phyloP scores from a whole-genome alignment of 148 eudicot species.

The Mesembryanthemum crystallinum region DNA sequence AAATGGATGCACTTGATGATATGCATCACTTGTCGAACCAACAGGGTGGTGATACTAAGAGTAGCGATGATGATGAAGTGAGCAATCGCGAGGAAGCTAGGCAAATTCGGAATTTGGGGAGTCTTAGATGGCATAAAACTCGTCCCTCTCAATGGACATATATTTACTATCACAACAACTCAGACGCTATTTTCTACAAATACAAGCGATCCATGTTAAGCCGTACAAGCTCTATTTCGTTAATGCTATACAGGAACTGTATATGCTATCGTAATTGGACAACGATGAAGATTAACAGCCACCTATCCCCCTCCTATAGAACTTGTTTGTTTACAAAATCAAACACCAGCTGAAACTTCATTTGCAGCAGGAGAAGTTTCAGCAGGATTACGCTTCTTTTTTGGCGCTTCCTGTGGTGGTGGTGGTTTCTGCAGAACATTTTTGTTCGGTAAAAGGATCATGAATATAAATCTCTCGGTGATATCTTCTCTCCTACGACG shows the following conservation, averaged over 20 bases:
- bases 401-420: conserved; percentile 50
- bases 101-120: too few species aligned
- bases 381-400: conserved; percentile 46
- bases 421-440: conserved; percentile 46
- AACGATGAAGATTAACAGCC: conserved; percentile 10
- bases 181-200: conserved; percentile 21
- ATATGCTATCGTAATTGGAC: conserved; percentile 12
- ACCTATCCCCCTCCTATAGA: conserved; percentile 11
- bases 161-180: not conserved
- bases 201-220: not conserved
- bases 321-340: conserved; percentile 6
- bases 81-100: too few species aligned
- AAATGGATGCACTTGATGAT: too few species aligned
- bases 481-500: conserved; percentile 34
- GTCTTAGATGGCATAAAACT: not conserved
- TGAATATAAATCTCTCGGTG: conserved; percentile 57
- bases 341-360: conserved; percentile 73
- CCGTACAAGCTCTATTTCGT: conserved; percentile 31
- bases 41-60: too few species aligned
- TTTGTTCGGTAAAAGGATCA: conserved; percentile 80
- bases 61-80: too few species aligned
- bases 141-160: not conserved
- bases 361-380: conserved; percentile 28
- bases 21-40: too few species aligned
- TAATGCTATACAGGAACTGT: conserved; percentile 40